A percentile compares a stretch with the other conserved stretches of the same genome.
phyloP scores from a whole-genome alignment of 2,329 filamentous ascomycete genomes.

The Rhexocercosporidium sp. region DNA sequence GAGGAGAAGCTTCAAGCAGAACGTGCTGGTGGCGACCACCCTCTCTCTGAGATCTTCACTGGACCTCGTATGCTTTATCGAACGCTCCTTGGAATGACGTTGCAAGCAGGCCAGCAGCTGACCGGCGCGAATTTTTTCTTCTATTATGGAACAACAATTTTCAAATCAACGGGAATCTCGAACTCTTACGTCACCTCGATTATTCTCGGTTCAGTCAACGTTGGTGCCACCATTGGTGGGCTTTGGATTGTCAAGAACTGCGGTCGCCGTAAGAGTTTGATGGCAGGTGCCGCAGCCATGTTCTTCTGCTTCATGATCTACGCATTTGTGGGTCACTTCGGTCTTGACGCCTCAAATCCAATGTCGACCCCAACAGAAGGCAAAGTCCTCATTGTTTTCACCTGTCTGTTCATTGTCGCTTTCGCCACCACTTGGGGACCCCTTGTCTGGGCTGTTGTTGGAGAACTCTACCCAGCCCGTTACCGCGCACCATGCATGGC shows the following conservation, averaged over 20 bases:
- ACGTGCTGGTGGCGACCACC: conserved; percentile 39
- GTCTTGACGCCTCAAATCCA: conserved; percentile 49
- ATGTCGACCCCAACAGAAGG: conserved; percentile 55
- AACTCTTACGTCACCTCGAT: conserved; percentile 73
- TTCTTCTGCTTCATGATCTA: conserved; percentile 64
- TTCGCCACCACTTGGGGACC: conserved; percentile 75
- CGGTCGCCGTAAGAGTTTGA: conserved; percentile 67
- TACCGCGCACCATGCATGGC: conserved; percentile 66
- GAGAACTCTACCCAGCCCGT: conserved; percentile 68
- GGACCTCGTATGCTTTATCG: conserved; percentile 70
- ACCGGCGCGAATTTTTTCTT: conserved; percentile 74
- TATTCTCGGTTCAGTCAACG: conserved; percentile 71
- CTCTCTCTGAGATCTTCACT: conserved; percentile 67
- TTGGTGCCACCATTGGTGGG: conserved; percentile 67
- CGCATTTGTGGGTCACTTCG: conserved; percentile 55
- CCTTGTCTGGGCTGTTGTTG: conserved; percentile 69
- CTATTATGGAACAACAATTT: conserved; percentile 70
- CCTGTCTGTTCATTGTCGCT: conserved; percentile 67
- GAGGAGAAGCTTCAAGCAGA: conserved; percentile 57
- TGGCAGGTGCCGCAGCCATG: conserved; percentile 67
- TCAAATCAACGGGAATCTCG: conserved; percentile 65
- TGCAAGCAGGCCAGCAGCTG: conserved; percentile 71
- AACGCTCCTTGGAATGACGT: conserved; percentile 63
- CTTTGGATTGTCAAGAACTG: conserved; percentile 69
- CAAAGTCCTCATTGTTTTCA: conserved; percentile 68